Conservation (phyloP, 495 filamentous ascomycete species). For the Bathelium albidoporum region DNA sequence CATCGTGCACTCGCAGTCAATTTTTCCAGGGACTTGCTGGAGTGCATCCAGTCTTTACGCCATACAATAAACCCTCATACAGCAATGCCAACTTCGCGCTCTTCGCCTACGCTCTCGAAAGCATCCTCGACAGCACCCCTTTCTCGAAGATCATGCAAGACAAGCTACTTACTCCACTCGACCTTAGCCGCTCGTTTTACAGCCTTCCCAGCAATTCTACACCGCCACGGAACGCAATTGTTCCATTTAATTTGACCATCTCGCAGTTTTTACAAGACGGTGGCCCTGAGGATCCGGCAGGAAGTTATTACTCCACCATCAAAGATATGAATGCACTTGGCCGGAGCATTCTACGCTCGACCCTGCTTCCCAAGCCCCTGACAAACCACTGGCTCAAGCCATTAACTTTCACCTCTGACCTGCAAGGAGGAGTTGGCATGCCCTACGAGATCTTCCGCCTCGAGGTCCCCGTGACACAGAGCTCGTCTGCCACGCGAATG, state of each 20-base stretch:
- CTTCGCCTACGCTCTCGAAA: slow-evolving; percentile 12
- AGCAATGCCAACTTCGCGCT: slow-evolving; percentile 8
- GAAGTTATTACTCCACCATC: slow-evolving; percentile 46
- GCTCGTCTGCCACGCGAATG: slow-evolving; percentile 11
- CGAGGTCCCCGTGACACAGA: slow-evolving; percentile 6
- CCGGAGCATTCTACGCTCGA: slow-evolving; percentile 43
- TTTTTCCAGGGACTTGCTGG: slow-evolving; percentile 6
- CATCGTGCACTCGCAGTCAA: neutral
- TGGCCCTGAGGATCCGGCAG: slow-evolving; percentile 41
- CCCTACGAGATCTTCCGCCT: slow-evolving; percentile 49
- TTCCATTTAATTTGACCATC: slow-evolving; percentile 21
- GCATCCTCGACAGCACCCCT: slow-evolving; percentile 3
- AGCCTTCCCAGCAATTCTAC: slow-evolving; percentile 25
- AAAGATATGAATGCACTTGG: slow-evolving; percentile 44
- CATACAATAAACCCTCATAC: slow-evolving; percentile 12
- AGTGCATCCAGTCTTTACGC: slow-evolving; percentile 4
- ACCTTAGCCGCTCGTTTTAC: slow-evolving; percentile 33
- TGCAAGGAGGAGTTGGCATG: slow-evolving; percentile 38
- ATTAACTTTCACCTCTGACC: slow-evolving; percentile 36
- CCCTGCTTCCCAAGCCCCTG: slow-evolving; percentile 33
- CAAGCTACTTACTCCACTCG: slow-evolving; percentile 30
- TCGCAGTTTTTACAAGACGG: slow-evolving; percentile 34
- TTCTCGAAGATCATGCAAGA: slow-evolving; percentile 7
- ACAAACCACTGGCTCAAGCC: slow-evolving; percentile 54
- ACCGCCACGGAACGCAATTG: slow-evolving; percentile 20